These are phyloP conservation scores for Boletus vermiculosoides DNA, from an alignment of 768 basidiomycete genomes.

Conservation along the genomic window DNA sequence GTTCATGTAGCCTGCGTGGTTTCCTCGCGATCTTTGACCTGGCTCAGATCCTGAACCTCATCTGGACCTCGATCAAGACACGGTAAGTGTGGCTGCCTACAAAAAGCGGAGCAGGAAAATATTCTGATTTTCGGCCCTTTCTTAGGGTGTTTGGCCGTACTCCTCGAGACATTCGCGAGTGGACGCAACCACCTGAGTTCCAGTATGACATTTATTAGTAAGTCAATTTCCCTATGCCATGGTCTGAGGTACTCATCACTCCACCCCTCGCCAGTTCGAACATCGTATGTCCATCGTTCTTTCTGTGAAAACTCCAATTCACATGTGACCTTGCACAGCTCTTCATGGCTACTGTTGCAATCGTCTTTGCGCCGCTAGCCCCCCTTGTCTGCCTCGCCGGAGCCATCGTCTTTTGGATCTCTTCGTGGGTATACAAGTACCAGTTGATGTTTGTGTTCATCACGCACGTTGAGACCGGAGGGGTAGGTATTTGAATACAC, in stretches of 20 bases:
- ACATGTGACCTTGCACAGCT: constrained; percentile 41
- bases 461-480: constrained; percentile 89
- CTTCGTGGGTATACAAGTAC: constrained; percentile 91
- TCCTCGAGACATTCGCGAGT: constrained; percentile 85
- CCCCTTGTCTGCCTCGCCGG: constrained; percentile 85
- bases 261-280: constrained; percentile 44
- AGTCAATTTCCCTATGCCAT: constrained; percentile 29
- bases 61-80: constrained; percentile 84
- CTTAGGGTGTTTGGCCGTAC: constrained; percentile 79
- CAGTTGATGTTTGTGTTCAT: constrained; percentile 94
- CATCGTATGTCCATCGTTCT: constrained; percentile 40
- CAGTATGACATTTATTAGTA: constrained; percentile 84
- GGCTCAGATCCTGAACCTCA: constrained; percentile 89
- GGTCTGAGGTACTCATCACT: constrained; percentile 1
- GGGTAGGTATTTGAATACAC: constrained; percentile 50
- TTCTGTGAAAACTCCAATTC: not conserved
- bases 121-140: not conserved
- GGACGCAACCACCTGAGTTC: constrained; percentile 88
- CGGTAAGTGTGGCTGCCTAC: constrained; percentile 42
- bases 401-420: constrained; percentile 83
- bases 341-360: constrained; percentile 89
- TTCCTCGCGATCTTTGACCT: constrained; percentile 94
- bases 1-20: constrained; percentile 68
- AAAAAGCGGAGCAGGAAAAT: not conserved
- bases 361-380: constrained; percentile 93